These are phyloP conservation scores for Aspergillus niger DNA, from an alignment of 2,329 filamentous ascomycete genomes.

Conservation along the genomic window DNA sequence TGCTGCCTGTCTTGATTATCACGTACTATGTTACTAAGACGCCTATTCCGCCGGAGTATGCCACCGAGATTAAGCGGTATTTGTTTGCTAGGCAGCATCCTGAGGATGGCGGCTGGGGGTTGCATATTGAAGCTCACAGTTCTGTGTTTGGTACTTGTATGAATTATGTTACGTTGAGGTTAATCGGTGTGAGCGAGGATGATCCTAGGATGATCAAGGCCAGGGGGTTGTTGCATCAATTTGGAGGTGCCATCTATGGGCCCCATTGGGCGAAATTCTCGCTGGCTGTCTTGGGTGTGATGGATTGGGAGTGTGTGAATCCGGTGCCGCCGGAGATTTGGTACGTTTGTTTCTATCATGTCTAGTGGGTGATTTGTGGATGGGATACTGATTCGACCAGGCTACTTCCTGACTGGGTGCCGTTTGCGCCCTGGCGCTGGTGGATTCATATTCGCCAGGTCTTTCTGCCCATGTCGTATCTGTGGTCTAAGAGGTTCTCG, in stretches of 20 bases:
- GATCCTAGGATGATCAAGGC: slow-evolving; percentile 85
- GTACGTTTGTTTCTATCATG: slow-evolving; percentile 47
- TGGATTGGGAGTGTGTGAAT: slow-evolving; percentile 90
- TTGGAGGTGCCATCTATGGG: slow-evolving; percentile 79
- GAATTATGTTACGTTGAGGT: slow-evolving; percentile 80
- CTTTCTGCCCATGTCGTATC: slow-evolving; percentile 87
- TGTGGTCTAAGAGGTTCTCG: slow-evolving; percentile 81
- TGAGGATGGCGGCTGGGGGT: slow-evolving; percentile 92
- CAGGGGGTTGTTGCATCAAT: slow-evolving; percentile 74
- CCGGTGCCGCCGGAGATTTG: slow-evolving; percentile 91
- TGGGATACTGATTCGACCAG: slow-evolving; percentile 30
- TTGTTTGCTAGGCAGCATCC: slow-evolving; percentile 81
- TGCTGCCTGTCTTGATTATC: slow-evolving; percentile 81
- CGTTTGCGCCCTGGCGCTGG: slow-evolving; percentile 89
- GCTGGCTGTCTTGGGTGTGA: slow-evolving; percentile 80
- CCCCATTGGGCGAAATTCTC: slow-evolving; percentile 99
- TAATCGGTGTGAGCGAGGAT: slow-evolving; percentile 81
- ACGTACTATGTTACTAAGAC: slow-evolving; percentile 88
- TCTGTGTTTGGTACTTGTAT: slow-evolving; percentile 86
- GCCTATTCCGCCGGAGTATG: slow-evolving; percentile 75
- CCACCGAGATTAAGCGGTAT: slow-evolving; percentile 90
- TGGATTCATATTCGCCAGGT: slow-evolving; percentile 99
- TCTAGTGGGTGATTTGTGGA: not conserved
- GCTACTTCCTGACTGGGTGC: slow-evolving; percentile 85
- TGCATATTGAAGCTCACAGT: slow-evolving; percentile 92